Percentiles rank a stretch among this genome's conserved stretches.
Evolutionary conservation across 148 eudicot species (phyloP).

Genomic region (Dianthus caryophyllus): DNA sequence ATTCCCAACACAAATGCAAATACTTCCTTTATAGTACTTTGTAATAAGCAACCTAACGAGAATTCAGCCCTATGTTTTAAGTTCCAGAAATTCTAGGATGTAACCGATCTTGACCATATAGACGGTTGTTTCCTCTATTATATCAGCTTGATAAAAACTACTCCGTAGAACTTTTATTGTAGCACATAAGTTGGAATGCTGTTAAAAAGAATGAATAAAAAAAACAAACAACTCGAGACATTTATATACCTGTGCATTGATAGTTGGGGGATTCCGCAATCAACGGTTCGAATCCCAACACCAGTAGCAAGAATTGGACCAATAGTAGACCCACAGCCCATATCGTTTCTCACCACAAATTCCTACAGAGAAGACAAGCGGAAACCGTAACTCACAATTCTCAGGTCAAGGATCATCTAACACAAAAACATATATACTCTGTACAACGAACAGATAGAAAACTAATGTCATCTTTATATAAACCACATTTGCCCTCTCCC

Average conservation of each 20-base stretch:
- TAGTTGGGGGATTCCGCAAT: conserved; percentile 86
- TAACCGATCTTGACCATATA: neutral
- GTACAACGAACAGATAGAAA: neutral
- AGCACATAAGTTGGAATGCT: neutral
- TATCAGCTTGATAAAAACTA: neutral
- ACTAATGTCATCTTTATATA: too few species aligned
- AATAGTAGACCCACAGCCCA: conserved; percentile 99
- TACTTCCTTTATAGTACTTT: neutral
- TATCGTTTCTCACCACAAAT: conserved; percentile 96
- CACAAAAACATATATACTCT: neutral
- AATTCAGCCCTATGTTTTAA: neutral
- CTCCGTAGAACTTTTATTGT: neutral
- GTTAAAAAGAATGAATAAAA: neutral
- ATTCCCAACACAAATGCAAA: too few species aligned
- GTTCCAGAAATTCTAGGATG: neutral
- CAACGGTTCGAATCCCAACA: conserved; percentile 92
- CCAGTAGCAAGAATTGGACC: conserved; percentile 98
- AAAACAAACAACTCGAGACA: neutral
- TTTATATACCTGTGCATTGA: conserved; percentile 91
- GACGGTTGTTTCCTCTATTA: neutral
- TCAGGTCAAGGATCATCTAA: neutral
- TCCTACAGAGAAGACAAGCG: conserved; percentile 41
- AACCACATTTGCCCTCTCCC: too few species aligned
- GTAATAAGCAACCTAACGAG: neutral
- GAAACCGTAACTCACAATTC: neutral